Conservation (phyloP, 441 rosid genomes). For the Erodium moschatum region DNA sequence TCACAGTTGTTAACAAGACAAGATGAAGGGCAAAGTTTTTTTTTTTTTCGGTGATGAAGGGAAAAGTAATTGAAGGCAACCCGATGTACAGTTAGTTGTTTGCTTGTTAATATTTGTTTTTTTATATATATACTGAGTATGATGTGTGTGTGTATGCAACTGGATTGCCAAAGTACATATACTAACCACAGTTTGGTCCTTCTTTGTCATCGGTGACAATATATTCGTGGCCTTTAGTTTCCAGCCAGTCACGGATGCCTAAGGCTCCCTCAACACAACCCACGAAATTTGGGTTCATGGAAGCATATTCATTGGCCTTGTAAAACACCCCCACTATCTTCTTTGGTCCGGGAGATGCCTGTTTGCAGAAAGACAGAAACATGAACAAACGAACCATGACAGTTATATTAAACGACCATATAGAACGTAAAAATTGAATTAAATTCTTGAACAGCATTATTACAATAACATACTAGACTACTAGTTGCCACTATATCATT, state of each 20-base stretch:
- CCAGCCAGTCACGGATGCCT: constrained; percentile 73
- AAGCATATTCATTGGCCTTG: constrained; percentile 74
- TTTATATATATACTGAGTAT: background rate
- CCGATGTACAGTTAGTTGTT: too few relatives aligned
- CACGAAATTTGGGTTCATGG: constrained; percentile 68
- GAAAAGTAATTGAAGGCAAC: too few relatives aligned
- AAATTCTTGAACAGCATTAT: background rate
- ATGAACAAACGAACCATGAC: background rate
- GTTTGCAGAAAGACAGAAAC: constrained; percentile 13
- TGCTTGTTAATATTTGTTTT: too few relatives aligned
- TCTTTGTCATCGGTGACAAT: constrained; percentile 93
- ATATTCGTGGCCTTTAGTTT: constrained; percentile 77
- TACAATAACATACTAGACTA: background rate
- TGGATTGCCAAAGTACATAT: background rate
- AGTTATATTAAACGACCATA: background rate
- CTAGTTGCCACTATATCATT: background rate
- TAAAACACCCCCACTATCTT: constrained; percentile 94
- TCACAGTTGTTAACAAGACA: too few relatives aligned
- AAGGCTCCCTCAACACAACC: constrained; percentile 70
- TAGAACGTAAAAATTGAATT: background rate
- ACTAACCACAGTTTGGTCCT: constrained; percentile 65
- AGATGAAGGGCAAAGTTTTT: too few relatives aligned
- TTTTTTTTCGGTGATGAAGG: too few relatives aligned
- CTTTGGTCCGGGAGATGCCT: constrained; percentile 72
- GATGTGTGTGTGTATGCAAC: background rate